Base-by-base conservation (phyloP, 305 asterid species). In the Lippia alba region DNA sequence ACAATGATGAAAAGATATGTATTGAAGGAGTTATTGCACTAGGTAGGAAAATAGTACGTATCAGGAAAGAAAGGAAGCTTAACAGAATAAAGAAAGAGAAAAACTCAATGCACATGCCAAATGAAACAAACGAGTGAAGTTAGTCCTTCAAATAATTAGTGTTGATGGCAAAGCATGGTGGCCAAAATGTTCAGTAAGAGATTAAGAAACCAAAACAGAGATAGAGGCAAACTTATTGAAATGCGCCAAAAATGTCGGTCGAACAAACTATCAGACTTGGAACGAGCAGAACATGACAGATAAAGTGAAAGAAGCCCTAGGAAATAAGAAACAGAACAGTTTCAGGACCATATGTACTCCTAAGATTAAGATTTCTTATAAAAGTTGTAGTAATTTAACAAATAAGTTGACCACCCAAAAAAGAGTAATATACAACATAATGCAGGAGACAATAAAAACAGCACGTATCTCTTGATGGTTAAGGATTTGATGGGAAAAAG, bases 221-320 rank as follows among this genome's bases (percentile, higher is more conserved):
- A 33, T 34, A 59, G 36, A 59, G 36, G 14, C 74, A 45, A 53
- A 11, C 30, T 1, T 24, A 17, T 53, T 34, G 61, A 24, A 16
- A 73, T 30, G 56, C 3, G 24, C 24, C 30, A 5, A 53, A 50
- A 71, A 49, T 9, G 48, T 64, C 32, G 49, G 17, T 32, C 48
- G 18, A 39, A 73, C 15, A 73, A 3, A 49, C 60, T 34, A 66
- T 15, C 4, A 66, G 41, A 14, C 36, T 59, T 32, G 24, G 64
- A 9, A 53, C 8, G 36, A 34, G 7, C 59, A 69, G 6, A 32
- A 3, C 64, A 30, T 40, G n/a, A n/a, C 10, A 10, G 46, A 20
- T 45, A 33, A 63, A 15, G 32, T 75, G 55, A 46, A 41, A 55
- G 50, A 14, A 69, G 39, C 64, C 17, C 56, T 45, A 20, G 55